These are phyloP conservation scores for Phyllosticta ampelicida DNA, from an alignment of 2,329 filamentous ascomycete genomes.

Conservation along the genomic window DNA sequence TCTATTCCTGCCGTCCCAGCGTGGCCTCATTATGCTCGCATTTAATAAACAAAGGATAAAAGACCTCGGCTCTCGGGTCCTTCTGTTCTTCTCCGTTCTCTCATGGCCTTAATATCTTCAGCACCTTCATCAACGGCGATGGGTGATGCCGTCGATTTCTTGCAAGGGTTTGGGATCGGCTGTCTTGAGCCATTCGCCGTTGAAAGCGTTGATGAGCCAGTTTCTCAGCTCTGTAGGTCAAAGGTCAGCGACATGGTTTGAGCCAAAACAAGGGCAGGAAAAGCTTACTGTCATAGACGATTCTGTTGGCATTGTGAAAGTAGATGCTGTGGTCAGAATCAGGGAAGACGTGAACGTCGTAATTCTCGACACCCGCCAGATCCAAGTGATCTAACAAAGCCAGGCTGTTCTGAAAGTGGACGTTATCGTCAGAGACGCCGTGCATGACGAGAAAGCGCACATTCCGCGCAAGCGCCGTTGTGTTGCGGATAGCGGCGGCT, in stretches of 20 bases:
- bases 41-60: no score
- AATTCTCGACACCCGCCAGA: constrained; percentile 72
- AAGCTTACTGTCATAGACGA: constrained; percentile 82
- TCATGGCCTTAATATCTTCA: no score
- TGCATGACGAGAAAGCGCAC: constrained; percentile 93
- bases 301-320: constrained; percentile 83
- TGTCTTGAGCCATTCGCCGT: constrained; percentile 75
- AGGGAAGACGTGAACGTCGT: constrained; percentile 92
- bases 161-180: constrained; percentile 38
- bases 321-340: constrained; percentile 92
- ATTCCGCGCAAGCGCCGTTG: constrained; percentile 59
- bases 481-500: constrained; percentile 62
- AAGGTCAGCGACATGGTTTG: background rate
- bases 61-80: no score
- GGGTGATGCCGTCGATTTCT: background rate
- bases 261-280: background rate
- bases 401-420: constrained; percentile 91
- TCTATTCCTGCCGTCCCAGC: no score
- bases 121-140: background rate
- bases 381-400: constrained; percentile 80
- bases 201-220: constrained; percentile 96
- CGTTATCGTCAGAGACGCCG: constrained; percentile 92
- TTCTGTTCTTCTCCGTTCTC: no score
- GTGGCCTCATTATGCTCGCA: no score
- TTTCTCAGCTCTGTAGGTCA: constrained; percentile 55